phyloP scores from a whole-genome alignment of 2,329 filamentous ascomycete genomes.

The Coniochaeta sp. region DNA sequence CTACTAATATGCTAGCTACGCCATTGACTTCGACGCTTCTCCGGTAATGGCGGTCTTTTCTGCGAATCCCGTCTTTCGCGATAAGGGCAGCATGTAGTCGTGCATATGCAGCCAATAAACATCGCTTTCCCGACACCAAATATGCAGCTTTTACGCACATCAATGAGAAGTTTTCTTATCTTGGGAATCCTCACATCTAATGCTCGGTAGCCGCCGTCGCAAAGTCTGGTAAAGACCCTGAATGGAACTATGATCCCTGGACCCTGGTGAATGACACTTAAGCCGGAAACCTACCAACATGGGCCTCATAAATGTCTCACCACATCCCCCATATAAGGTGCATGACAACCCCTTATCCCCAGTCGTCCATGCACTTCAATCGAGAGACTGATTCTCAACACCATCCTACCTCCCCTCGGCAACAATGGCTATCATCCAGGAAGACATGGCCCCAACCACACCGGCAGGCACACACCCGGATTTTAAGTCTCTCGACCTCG shows the following conservation, averaged over 20 bases:
- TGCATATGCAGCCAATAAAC: not conserved
- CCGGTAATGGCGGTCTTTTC: not conserved
- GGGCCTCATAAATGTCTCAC: not conserved
- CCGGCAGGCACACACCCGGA: not conserved
- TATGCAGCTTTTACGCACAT: not conserved
- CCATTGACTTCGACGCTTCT: not conserved
- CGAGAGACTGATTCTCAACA: not conserved
- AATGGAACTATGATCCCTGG: not conserved
- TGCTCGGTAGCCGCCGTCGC: slow-evolving; percentile 44
- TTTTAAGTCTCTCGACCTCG: not conserved
- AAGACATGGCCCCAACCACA: not conserved
- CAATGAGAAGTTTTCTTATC: slow-evolving; percentile 48
- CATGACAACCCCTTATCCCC: not conserved
- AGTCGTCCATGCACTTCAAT: not conserved
- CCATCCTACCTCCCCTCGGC: not conserved
- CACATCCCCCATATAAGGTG: not conserved
- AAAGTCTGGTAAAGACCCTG: not conserved
- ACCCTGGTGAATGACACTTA: not conserved
- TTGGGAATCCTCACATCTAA: slow-evolving; percentile 46
- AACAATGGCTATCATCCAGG: not conserved
- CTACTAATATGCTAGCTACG: too few species aligned
- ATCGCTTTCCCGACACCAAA: not conserved
- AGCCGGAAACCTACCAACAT: not conserved
- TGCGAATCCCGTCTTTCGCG: not conserved
- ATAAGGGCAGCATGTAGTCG: not conserved